phyloP scores from a whole-genome alignment of 768 basidiomycete genomes.

The Xerocomellus intermedius region DNA sequence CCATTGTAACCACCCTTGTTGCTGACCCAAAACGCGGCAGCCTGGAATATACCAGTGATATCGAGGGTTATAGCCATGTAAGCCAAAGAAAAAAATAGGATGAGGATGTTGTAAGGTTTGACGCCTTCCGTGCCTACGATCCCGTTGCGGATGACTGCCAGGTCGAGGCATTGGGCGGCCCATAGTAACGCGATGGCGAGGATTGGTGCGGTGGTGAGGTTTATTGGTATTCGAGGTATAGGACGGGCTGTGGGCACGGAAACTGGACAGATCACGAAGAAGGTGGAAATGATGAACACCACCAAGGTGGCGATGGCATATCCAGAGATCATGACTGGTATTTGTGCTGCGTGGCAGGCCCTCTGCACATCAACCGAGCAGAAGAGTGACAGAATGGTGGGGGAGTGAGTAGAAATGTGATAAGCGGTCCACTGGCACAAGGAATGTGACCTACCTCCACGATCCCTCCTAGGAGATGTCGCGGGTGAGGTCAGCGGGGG shows the following conservation, averaged over 20 bases:
- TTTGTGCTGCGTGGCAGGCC: no score
- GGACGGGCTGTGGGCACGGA: slow-evolving; percentile 39
- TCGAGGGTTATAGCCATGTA: slow-evolving; percentile 94
- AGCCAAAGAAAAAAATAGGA: slow-evolving; percentile 87
- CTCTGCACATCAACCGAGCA: no score
- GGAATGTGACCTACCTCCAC: no score
- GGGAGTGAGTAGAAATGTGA: no score
- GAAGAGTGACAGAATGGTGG: no score
- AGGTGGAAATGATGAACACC: slow-evolving; percentile 52
- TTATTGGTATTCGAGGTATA: slow-evolving; percentile 38
- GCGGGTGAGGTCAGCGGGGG: no score
- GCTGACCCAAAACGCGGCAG: slow-evolving; percentile 87
- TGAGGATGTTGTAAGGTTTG: slow-evolving; percentile 90
- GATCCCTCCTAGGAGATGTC: no score
- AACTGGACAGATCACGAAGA: slow-evolving; percentile 49
- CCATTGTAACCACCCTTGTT: slow-evolving; percentile 74
- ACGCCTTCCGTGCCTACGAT: slow-evolving; percentile 80
- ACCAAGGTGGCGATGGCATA: slow-evolving; percentile 49
- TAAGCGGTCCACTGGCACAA: no score
- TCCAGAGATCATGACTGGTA: slow-evolving; percentile 45
- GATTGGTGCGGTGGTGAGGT: slow-evolving; percentile 56
- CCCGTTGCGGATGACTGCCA: slow-evolving; percentile 59
- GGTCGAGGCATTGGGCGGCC: slow-evolving; percentile 52
- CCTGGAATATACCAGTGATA: slow-evolving; percentile 80
- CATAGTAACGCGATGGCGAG: slow-evolving; percentile 51